Conservation (phyloP, 257 asterid species). For the Nemophila menziesii region DNA sequence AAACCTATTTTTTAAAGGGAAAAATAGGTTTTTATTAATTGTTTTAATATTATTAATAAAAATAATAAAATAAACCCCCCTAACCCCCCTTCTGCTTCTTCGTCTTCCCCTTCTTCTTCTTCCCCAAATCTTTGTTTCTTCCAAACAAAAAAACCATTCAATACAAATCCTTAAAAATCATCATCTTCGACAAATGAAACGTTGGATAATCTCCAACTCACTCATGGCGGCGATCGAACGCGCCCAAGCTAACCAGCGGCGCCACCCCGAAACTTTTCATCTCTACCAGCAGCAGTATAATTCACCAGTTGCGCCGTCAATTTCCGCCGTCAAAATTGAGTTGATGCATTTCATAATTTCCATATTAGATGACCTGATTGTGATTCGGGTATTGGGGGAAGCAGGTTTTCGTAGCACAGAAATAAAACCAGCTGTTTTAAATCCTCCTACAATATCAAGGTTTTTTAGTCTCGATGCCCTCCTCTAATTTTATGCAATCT, state of each 20-base stretch:
- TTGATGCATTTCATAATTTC: conserved; percentile 68
- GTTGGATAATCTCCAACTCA: conserved; percentile 77
- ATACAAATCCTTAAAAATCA: too few species aligned
- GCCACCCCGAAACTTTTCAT: conserved; percentile 86
- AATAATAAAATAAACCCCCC: too few species aligned
- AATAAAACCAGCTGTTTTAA: conserved; percentile 53
- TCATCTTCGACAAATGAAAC: too few species aligned
- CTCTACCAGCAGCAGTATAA: too few species aligned
- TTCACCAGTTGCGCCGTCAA: conserved; percentile 26
- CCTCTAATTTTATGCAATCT: conserved; percentile 38
- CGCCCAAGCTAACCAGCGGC: conserved; percentile 87
- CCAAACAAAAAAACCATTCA: too few species aligned
- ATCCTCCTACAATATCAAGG: conserved; percentile 50
- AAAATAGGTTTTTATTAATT: too few species aligned
- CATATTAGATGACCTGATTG: conserved; percentile 86
- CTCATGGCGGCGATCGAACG: conserved; percentile 95
- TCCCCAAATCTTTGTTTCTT: too few species aligned
- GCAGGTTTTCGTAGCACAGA: conserved; percentile 85
- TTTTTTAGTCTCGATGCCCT: conserved; percentile 37
- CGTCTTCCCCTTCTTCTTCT: too few species aligned
- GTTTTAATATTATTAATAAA: too few species aligned
- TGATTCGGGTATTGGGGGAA: conserved; percentile 76
- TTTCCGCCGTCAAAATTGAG: conserved; percentile 70
- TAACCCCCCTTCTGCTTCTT: too few species aligned
- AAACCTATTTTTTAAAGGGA: too few species aligned